Evolutionary conservation across 148 eudicot genomes (phyloP).

Genomic region (Bassia scoparia): DNA sequence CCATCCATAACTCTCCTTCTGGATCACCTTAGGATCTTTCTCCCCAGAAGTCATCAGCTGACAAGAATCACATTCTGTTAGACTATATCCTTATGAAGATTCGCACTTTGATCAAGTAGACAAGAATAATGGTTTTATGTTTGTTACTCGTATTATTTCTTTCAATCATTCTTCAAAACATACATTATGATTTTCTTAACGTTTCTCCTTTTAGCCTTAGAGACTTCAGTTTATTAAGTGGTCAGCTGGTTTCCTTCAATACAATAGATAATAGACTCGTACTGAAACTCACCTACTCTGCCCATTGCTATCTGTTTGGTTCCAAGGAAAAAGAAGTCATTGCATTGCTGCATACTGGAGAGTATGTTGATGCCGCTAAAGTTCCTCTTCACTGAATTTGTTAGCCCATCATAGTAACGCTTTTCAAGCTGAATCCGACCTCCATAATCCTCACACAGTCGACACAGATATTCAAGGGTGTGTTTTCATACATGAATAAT

Average conservation of each 20-base stretch:
- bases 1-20: constrained; percentile 58
- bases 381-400: constrained; percentile 47
- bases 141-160: background rate
- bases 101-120: background rate
- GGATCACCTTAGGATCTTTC: constrained; percentile 55
- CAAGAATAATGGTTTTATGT: background rate
- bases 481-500: constrained; percentile 10
- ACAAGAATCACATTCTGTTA: background rate
- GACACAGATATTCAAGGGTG: constrained; percentile 48
- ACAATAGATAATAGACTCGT: too few species aligned
- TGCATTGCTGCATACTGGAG: constrained; percentile 63
- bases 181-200: background rate
- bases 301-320: constrained; percentile 56
- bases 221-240: background rate
- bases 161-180: background rate
- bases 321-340: constrained; percentile 65
- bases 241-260: background rate
- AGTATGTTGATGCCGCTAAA: constrained; percentile 48
- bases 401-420: constrained; percentile 45
- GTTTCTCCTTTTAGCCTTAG: background rate
- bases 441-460: constrained; percentile 44
- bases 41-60: constrained; percentile 61
- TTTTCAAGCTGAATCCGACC: constrained; percentile 52
- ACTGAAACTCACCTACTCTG: constrained; percentile 45
- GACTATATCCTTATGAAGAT: background rate